phyloP scores from a whole-genome alignment of 805 yeast genomes.

The Grigorovia transvaalensis region DNA sequence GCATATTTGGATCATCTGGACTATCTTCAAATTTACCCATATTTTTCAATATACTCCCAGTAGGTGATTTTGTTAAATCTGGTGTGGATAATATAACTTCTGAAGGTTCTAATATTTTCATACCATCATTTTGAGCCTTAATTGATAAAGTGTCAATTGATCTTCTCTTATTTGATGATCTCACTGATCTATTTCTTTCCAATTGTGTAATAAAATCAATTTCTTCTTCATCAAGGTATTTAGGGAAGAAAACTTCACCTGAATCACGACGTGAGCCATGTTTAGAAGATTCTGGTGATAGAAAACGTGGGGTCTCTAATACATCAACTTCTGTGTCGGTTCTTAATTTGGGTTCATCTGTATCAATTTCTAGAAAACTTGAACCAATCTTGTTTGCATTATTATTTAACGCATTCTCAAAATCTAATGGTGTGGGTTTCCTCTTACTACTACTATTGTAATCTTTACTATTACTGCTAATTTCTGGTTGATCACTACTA shows the following conservation, averaged over 20 bases:
- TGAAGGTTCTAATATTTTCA: slow-evolving; percentile 34
- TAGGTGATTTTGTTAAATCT: slow-evolving; percentile 30
- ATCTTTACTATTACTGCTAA: not conserved
- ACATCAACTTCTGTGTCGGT: not conserved
- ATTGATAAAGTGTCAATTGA: slow-evolving; percentile 28
- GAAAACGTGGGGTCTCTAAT: not conserved
- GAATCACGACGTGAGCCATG: slow-evolving; percentile 23
- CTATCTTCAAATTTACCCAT: slow-evolving; percentile 18
- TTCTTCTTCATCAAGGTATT: slow-evolving; percentile 52
- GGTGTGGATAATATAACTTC: slow-evolving; percentile 26
- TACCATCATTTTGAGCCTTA: slow-evolving; percentile 38
- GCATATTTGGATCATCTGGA: slow-evolving; percentile 2
- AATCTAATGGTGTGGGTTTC: slow-evolving; percentile 23
- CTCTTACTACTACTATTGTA: slow-evolving; percentile 6
- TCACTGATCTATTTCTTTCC: slow-evolving; percentile 57
- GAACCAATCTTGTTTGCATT: not conserved
- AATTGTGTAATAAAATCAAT: slow-evolving; percentile 64
- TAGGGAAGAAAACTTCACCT: slow-evolving; percentile 63
- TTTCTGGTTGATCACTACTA: not conserved
- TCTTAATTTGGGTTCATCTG: not conserved
- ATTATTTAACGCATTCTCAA: slow-evolving; percentile 9
- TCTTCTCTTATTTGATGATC: slow-evolving; percentile 30
- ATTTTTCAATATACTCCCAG: slow-evolving; percentile 29
- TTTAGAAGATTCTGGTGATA: slow-evolving; percentile 3
- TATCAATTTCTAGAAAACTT: not conserved